Evolutionary conservation across 2,329 filamentous ascomycete species (phyloP).

Genomic region (Apiospora rasikravindrae): DNA sequence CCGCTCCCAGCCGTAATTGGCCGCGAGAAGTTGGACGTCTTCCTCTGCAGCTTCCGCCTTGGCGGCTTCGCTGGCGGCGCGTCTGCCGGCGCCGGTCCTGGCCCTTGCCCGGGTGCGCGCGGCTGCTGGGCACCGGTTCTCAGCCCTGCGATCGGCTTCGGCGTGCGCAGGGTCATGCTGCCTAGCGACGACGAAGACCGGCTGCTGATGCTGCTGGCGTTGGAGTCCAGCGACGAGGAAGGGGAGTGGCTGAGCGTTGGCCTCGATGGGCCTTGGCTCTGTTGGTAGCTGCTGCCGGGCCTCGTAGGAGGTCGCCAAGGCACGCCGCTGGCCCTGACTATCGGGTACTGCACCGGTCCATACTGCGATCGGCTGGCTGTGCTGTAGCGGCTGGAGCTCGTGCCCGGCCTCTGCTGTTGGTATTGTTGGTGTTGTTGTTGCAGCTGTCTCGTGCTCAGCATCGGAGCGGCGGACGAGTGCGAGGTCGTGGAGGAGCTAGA

Average conservation of each 20-base stretch:
- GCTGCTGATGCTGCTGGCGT: neutral
- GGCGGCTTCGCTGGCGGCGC: conserved; percentile 14
- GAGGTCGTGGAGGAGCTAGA: neutral
- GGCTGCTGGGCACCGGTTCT: neutral
- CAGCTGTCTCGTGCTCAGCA: neutral
- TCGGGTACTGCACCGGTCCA: neutral
- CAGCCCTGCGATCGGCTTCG: conserved; percentile 3
- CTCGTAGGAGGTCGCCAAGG: neutral
- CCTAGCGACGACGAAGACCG: neutral
- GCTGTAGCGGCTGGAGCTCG: neutral
- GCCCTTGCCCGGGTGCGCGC: neutral
- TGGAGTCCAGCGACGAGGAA: neutral
- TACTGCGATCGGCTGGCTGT: neutral
- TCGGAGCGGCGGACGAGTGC: neutral
- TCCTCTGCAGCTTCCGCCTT: conserved; percentile 15
- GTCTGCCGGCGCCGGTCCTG: neutral
- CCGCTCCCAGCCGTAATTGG: conserved; percentile 26
- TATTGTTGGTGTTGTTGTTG: neutral
- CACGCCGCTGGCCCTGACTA: neutral
- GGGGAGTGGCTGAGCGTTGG: neutral
- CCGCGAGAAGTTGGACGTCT: conserved; percentile 34
- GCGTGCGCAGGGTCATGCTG: neutral
- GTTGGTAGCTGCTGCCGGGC: neutral
- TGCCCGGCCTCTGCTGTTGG: neutral
- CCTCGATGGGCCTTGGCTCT: neutral